phyloP scores from a whole-genome alignment of 768 basidiomycete species.

The Aureoboletus auriporus region DNA sequence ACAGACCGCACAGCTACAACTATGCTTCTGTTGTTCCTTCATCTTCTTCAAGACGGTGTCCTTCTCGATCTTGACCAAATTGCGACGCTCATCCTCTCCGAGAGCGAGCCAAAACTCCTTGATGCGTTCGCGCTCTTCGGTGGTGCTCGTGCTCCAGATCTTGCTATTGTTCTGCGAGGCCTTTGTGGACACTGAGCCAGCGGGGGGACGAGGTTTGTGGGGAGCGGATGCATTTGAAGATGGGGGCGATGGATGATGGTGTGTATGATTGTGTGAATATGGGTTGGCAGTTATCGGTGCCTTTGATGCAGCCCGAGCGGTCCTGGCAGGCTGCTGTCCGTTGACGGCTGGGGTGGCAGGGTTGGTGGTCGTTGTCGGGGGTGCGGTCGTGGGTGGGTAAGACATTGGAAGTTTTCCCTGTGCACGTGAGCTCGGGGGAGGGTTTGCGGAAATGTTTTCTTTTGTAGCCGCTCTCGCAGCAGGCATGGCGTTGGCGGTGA shows the following conservation, averaged over 20 bases:
- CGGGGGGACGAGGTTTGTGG: conserved; percentile 29
- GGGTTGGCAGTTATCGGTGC: conserved; percentile 51
- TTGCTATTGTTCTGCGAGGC: conserved; percentile 54
- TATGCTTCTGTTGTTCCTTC: conserved; percentile 99
- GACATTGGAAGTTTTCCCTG: conserved; percentile 94
- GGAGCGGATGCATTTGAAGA: conserved; percentile 32
- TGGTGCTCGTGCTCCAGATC: conserved; percentile 92
- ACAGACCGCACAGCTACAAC: conserved; percentile 93
- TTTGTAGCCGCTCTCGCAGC: conserved; percentile 37
- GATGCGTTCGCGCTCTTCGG: conserved; percentile 93
- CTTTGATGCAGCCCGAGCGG: conserved; percentile 53
- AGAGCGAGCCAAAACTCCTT: conserved; percentile 97
- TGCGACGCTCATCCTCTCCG: conserved; percentile 85
- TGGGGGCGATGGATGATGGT: conserved; percentile 50
- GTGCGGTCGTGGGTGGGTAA: conserved; percentile 37
- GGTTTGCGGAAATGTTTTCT: conserved; percentile 33
- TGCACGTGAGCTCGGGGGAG: conserved; percentile 74
- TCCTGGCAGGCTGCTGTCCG: conserved; percentile 32
- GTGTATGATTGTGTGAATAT: conserved; percentile 46
- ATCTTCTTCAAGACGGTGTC: conserved; percentile 97
- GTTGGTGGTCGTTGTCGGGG: conserved; percentile 23
- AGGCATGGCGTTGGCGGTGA: conserved; percentile 41
- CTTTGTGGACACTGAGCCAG: conserved; percentile 23
- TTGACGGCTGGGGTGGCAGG: conserved; percentile 33
- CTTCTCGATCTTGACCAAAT: conserved; percentile 96